A percentile compares a stretch with the other conserved stretches of the same genome.
These are phyloP conservation scores for Sporothrix pallida DNA, from an alignment of 2,329 filamentous ascomycete genomes.

Conservation along the genomic window DNA sequence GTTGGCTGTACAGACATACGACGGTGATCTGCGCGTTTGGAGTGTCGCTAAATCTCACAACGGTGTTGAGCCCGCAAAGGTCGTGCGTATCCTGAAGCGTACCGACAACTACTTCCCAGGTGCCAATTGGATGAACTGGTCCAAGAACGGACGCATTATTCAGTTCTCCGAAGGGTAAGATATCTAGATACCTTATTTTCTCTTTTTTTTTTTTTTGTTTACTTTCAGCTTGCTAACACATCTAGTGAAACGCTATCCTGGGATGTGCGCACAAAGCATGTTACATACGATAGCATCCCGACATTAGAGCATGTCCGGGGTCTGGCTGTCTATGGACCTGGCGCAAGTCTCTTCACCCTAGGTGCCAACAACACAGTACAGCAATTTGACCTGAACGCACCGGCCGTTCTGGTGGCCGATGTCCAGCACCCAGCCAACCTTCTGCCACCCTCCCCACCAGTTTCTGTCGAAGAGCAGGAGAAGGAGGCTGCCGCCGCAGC, in stretches of 20 bases:
- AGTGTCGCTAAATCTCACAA: slow-evolving; percentile 84
- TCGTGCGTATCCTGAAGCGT: slow-evolving; percentile 84
- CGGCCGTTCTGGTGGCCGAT: slow-evolving; percentile 79
- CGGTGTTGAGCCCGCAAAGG: slow-evolving; percentile 76
- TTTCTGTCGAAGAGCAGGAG: slow-evolving; percentile 76
- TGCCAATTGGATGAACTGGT: slow-evolving; percentile 97
- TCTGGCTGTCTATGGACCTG: slow-evolving; percentile 85
- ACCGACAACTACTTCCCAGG: slow-evolving; percentile 75
- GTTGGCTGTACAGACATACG: slow-evolving; percentile 89
- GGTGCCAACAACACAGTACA: slow-evolving; percentile 88
- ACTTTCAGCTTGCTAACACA: slow-evolving; percentile 29
- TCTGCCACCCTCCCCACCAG: slow-evolving; percentile 80
- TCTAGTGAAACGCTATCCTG: slow-evolving; percentile 85
- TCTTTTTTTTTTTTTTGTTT: background rate
- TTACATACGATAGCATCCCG: slow-evolving; percentile 86
- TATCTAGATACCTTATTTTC: background rate
- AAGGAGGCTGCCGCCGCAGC: slow-evolving; percentile 50
- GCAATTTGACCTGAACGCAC: slow-evolving; percentile 91
- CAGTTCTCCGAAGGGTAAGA: slow-evolving; percentile 90
- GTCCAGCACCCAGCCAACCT: slow-evolving; percentile 83
- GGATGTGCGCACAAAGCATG: slow-evolving; percentile 98
- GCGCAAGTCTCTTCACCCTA: slow-evolving; percentile 89
- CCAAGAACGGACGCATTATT: slow-evolving; percentile 94
- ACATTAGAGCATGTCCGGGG: slow-evolving; percentile 82
- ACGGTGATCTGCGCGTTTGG: slow-evolving; percentile 94